Percentiles rank a stretch among this genome's conserved stretches.
Conservation (phyloP, 495 filamentous ascomycete species). For the Podospora pseudoanserina region DNA sequence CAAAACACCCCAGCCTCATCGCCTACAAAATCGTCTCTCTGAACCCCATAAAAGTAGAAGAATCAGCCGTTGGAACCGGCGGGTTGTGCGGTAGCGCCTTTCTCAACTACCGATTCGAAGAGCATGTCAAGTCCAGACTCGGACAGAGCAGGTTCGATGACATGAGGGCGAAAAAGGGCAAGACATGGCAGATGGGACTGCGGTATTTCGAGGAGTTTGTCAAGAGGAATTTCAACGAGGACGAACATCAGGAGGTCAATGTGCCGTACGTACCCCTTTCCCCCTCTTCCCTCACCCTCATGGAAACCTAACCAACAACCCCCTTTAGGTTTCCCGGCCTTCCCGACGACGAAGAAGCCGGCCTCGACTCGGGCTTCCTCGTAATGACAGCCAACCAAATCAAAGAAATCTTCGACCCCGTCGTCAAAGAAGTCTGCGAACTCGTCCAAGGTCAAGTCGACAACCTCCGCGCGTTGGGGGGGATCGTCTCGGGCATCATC, state of each 20-base stretch:
- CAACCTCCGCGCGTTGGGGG: conserved; percentile 56
- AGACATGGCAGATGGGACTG: conserved; percentile 71
- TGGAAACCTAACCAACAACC: background rate
- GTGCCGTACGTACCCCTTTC: conserved; percentile 48
- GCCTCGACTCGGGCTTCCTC: conserved; percentile 62
- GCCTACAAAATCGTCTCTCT: conserved; percentile 62
- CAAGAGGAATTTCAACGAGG: conserved; percentile 71
- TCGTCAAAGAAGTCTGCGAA: conserved; percentile 59
- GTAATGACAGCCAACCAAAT: conserved; percentile 58
- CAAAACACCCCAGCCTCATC: conserved; percentile 50
- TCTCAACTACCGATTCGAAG: conserved; percentile 65
- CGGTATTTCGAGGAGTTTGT: conserved; percentile 64
- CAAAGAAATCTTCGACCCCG: conserved; percentile 63
- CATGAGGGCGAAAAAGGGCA: conserved; percentile 56
- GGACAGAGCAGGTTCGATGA: conserved; percentile 57
- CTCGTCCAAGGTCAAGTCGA: conserved; percentile 60
- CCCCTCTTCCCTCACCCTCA: background rate
- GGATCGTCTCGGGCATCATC: conserved; percentile 62
- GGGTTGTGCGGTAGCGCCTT: conserved; percentile 66
- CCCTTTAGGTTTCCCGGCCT: conserved; percentile 60
- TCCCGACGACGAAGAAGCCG: conserved; percentile 60
- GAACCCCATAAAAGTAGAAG: conserved; percentile 56
- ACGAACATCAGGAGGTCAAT: conserved; percentile 65
- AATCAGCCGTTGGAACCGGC: conserved; percentile 64
- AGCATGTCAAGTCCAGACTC: conserved; percentile 58